Conservation (phyloP, 305 asterid species). For the Fraxinus platypoda region DNA sequence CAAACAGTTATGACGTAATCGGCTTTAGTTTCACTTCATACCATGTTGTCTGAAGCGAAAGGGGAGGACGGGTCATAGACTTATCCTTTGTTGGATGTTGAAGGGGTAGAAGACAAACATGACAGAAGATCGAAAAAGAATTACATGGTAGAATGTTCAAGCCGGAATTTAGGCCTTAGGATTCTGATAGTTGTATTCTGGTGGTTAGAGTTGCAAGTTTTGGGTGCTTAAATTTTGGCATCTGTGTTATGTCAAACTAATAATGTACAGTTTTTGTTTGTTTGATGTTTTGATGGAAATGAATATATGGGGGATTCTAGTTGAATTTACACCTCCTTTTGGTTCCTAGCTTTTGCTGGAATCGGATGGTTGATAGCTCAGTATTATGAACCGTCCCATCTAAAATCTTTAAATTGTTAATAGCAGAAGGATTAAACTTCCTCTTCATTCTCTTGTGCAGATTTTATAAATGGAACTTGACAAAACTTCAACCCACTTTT, state of each 20-base stretch:
- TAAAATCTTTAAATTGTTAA: too few species aligned
- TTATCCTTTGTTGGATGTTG: not conserved
- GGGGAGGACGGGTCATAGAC: not conserved
- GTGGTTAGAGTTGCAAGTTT: not conserved
- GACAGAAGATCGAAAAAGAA: not conserved
- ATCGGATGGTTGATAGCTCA: not conserved
- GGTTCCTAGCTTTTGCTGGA: not conserved
- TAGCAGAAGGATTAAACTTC: too few species aligned
- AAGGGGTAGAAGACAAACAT: not conserved
- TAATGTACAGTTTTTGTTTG: conserved; percentile 15
- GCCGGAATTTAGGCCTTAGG: not conserved
- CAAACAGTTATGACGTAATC: conserved; percentile 53
- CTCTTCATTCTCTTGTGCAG: too few species aligned
- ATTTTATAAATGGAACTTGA: too few species aligned
- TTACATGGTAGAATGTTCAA: not conserved
- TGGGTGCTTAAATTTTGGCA: not conserved
- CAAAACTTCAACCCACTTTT: too few species aligned
- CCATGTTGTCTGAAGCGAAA: not conserved
- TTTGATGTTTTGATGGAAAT: not conserved
- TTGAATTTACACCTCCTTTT: not conserved
- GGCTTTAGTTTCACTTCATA: not conserved
- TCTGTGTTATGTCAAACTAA: not conserved
- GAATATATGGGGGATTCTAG: not conserved
- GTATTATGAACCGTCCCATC: not conserved
- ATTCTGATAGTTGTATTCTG: not conserved